Percentiles rank a stretch among this genome's conserved stretches.
phyloP scores from a whole-genome alignment of 2,329 filamentous ascomycete genomes.

The Orbilia quercus region DNA sequence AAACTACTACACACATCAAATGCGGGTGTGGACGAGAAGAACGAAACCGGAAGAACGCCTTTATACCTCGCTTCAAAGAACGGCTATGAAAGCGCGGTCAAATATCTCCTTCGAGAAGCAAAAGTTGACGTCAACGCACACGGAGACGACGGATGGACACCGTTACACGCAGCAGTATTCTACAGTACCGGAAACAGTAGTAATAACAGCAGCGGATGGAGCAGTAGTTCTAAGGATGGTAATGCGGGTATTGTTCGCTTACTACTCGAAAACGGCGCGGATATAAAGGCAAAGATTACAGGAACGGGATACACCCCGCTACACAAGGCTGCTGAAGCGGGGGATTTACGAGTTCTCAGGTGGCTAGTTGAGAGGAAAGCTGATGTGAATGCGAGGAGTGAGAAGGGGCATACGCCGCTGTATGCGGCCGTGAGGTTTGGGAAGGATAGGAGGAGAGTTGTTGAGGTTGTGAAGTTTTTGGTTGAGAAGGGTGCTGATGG shows the following conservation, averaged over 20 bases:
- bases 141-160: constrained; percentile 28
- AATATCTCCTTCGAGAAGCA: constrained; percentile 7
- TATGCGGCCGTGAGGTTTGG: constrained; percentile 40
- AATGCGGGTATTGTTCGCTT: constrained; percentile 2
- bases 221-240: not conserved
- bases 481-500: constrained; percentile 44
- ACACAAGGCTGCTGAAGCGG: constrained; percentile 23
- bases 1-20: not conserved
- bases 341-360: constrained; percentile 14
- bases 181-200: not conserved
- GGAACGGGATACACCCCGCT: constrained; percentile 41
- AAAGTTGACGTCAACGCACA: constrained; percentile 1
- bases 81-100: not conserved
- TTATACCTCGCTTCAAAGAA: constrained; percentile 16
- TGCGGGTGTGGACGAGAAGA: constrained; percentile 1
- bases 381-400: constrained; percentile 28
- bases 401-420: constrained; percentile 27
- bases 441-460: constrained; percentile 9
- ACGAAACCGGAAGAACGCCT: constrained; percentile 18
- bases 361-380: constrained; percentile 23
- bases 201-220: too few relatives aligned
- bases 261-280: constrained; percentile 11
- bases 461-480: constrained; percentile 31
- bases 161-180: constrained; percentile 18
- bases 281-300: constrained; percentile 9